These are phyloP conservation scores for Xylaria sp. DNA, from an alignment of 495 filamentous ascomycete genomes.

Conservation along the genomic window DNA sequence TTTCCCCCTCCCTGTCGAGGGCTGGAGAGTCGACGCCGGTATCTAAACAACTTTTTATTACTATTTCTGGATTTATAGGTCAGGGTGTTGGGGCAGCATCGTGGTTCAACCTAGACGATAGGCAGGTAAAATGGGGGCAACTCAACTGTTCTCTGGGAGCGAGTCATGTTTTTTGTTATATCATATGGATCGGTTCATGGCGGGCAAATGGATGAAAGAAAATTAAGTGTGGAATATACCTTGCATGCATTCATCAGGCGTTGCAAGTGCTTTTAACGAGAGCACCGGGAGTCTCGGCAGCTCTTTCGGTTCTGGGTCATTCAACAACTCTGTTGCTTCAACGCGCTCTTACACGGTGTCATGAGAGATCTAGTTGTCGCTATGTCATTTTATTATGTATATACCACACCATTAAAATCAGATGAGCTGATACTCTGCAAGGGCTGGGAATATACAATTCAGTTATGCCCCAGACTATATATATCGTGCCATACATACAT, in stretches of 20 bases:
- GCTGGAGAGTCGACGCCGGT: slow-evolving; percentile 61
- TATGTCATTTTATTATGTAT: slow-evolving; percentile 16
- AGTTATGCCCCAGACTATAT: background rate
- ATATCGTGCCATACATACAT: background rate
- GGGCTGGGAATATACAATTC: background rate
- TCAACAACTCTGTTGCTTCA: slow-evolving; percentile 32
- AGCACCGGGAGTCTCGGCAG: slow-evolving; percentile 24
- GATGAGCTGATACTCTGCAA: background rate
- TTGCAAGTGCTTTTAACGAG: slow-evolving; percentile 40
- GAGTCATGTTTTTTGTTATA: slow-evolving; percentile 19
- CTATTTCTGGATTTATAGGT: slow-evolving; percentile 27
- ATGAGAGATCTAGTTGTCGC: background rate
- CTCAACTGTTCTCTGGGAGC: slow-evolving; percentile 45
- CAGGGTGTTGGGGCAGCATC: slow-evolving; percentile 27
- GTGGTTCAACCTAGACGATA: slow-evolving; percentile 42
- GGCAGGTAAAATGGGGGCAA: slow-evolving; percentile 35
- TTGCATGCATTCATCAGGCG: slow-evolving; percentile 50
- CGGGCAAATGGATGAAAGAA: slow-evolving; percentile 39
- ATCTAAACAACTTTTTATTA: slow-evolving; percentile 43
- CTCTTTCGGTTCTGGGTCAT: slow-evolving; percentile 24
- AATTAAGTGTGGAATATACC: slow-evolving; percentile 21
- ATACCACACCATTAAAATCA: slow-evolving; percentile 7
- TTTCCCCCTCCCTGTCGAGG: slow-evolving; percentile 90
- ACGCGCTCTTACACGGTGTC: slow-evolving; percentile 20
- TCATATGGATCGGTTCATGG: slow-evolving; percentile 27